Base-by-base conservation (phyloP, 257 asterid genomes). In the Thymus mandschuricus region DNA sequence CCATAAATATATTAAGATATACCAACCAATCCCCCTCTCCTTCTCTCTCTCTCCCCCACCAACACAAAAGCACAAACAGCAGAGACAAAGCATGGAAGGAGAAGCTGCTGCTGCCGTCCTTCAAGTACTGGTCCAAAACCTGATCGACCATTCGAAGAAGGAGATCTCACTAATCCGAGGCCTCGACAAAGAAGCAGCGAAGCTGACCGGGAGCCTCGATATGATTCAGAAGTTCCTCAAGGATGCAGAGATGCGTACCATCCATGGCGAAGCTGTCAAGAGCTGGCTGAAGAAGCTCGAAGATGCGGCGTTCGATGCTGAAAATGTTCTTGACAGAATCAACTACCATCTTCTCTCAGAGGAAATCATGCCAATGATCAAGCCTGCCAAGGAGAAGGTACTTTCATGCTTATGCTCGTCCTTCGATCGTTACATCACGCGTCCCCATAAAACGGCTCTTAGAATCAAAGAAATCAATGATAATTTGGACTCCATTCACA, bases 151-250 rank as follows among this genome's bases (percentile, higher is more conserved):
- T 8, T 40, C 34, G 8, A 61, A 15, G 67, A 9, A 40, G 1
- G 35, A 62, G 67, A 41, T 62, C 34, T n/a, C 50, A 2, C 51
- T 62, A 15, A 21, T 62, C 34, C 51, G 52, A 62, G 67, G 51
- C n/a, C 34, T 62, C 30, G 30, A 61, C 1, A 40, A 40, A 41
- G 51, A 61, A 11, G 13, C 67, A 11, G 35, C 8, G 8, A 61
- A 34, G 6, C 48, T 61, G 1, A 21, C 29, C 5, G 10, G 57
- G 57, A 44, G 12, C 8, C 49, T 44, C 7, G 49, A 44, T 44
- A 44, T 10, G 11, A 44, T 44, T 10, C 49, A 44, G 49, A 44
- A 44, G 8, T 44, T 44, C 49, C 12, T 44, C 11, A 8, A 44
- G 1, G 49, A 50, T 50, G 57, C 57, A 50, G 57, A 50, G 57